Percentiles rank a stretch among this genome's conserved stretches.
Conservation (phyloP, 140 eudicot species). For the Erigeron philadelphicus region DNA sequence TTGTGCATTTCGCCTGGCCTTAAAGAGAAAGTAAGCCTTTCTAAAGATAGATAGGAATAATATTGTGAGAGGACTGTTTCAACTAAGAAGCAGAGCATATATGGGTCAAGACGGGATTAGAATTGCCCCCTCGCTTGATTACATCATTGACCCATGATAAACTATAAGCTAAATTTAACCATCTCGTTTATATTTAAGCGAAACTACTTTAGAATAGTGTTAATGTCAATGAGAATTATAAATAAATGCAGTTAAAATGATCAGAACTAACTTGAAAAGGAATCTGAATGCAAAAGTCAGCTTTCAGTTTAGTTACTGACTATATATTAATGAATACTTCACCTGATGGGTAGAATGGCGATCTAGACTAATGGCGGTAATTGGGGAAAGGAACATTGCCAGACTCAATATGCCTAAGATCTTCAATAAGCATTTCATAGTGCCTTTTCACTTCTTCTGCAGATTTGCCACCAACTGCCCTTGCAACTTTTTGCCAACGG, state of each 20-base stretch:
- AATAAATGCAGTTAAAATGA: not conserved
- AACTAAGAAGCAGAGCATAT: not conserved
- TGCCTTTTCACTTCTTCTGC: constrained; percentile 69
- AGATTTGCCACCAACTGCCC: constrained; percentile 60
- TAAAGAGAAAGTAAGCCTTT: not conserved
- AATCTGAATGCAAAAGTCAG: constrained; percentile 13
- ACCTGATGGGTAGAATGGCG: constrained; percentile 22
- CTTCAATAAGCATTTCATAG: constrained; percentile 54
- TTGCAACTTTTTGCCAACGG: constrained; percentile 62
- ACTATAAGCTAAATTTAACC: too few relatives aligned
- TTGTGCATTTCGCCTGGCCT: not conserved
- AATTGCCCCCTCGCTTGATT: too few relatives aligned
- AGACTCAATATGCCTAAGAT: constrained; percentile 55
- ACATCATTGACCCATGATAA: too few relatives aligned
- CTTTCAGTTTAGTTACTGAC: constrained; percentile 2
- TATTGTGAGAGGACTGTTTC: not conserved
- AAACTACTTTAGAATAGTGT: too few relatives aligned
- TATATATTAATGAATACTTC: not conserved
- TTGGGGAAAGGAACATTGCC: constrained; percentile 54
- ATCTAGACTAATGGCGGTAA: constrained; percentile 34
- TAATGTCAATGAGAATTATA: too few relatives aligned
- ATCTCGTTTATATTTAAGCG: too few relatives aligned
- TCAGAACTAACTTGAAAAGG: not conserved
- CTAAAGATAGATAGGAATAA: not conserved
- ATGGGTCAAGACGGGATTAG: not conserved